These are phyloP conservation scores for Sonneratia caseolaris DNA, from an alignment of 345 rosid genomes.

Conservation along the genomic window DNA sequence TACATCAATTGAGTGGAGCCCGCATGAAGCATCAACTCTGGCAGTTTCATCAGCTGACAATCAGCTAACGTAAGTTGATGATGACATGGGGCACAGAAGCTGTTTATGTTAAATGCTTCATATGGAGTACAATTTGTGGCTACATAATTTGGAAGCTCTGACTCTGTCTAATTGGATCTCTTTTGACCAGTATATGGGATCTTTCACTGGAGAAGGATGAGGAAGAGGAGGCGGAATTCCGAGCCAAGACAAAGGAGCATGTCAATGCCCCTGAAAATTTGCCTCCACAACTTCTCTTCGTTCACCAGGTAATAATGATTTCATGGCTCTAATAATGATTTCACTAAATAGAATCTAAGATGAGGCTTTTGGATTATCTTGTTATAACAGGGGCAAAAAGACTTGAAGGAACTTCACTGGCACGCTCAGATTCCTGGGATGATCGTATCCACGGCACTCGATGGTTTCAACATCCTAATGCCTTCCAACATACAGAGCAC, in stretches of 20 bases:
- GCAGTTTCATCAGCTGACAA: conserved; percentile 86
- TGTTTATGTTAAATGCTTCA: not conserved
- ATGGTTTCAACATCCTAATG: conserved; percentile 86
- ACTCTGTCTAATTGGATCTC: not conserved
- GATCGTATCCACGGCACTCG: conserved; percentile 72
- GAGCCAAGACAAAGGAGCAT: conserved; percentile 66
- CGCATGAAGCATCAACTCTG: conserved; percentile 73
- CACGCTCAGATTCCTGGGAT: conserved; percentile 86
- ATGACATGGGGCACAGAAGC: not conserved
- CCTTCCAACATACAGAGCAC: conserved; percentile 85
- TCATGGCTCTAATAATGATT: not conserved
- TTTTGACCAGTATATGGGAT: conserved; percentile 73
- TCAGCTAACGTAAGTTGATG: conserved; percentile 68
- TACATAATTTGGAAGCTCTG: not conserved
- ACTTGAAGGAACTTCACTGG: conserved; percentile 96
- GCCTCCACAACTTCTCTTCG: conserved; percentile 93
- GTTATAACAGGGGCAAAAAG: conserved; percentile 68
- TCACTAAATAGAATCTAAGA: not conserved
- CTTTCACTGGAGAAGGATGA: conserved; percentile 88
- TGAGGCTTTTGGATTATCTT: not conserved
- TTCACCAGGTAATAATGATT: conserved; percentile 62
- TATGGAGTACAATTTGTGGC: not conserved
- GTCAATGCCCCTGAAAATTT: conserved; percentile 76
- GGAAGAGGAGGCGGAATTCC: conserved; percentile 93
- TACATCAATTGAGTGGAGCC: conserved; percentile 96